phyloP scores from a whole-genome alignment of 202 grass and related monocot species.

The Bolboschoenoplectus hybrid region DNA sequence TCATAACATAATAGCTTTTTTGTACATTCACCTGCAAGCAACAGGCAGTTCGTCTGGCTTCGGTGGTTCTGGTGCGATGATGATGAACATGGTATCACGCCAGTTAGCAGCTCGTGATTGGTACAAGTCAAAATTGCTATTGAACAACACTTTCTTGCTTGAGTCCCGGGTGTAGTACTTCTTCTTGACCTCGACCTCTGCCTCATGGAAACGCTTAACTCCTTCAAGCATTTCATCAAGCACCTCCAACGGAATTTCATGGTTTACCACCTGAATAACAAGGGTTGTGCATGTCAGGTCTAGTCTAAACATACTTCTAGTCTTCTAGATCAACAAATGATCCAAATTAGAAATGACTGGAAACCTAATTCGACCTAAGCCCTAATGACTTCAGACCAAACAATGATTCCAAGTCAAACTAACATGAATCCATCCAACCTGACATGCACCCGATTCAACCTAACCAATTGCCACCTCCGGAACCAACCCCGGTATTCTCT shows the following conservation, averaged over 20 bases:
- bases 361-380: too few species aligned
- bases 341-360: too few species aligned
- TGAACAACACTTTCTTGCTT: constrained; percentile 30
- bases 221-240: constrained; percentile 41
- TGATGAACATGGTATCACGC: constrained; percentile 39
- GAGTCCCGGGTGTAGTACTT: constrained; percentile 39
- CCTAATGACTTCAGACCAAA: too few species aligned
- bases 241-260: constrained; percentile 20
- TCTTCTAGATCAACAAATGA: too few species aligned
- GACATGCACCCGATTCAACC: too few species aligned
- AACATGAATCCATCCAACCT: too few species aligned
- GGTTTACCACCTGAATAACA: constrained; percentile 46
- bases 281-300: too few species aligned
- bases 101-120: constrained; percentile 25
- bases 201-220: constrained; percentile 36
- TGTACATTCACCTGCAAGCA: constrained; percentile 1
- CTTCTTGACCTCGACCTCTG: constrained; percentile 16
- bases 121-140: constrained; percentile 46
- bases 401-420: too few species aligned
- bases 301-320: too few species aligned
- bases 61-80: constrained; percentile 26
- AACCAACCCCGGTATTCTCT: too few species aligned
- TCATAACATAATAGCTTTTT: not conserved
- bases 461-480: too few species aligned
- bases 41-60: constrained; percentile 38